Evolutionary conservation across 1,139 yeast species (phyloP), one percentile per base, ranked within the genome.

Genomic region (Hansenula lynferdii): DNA sequence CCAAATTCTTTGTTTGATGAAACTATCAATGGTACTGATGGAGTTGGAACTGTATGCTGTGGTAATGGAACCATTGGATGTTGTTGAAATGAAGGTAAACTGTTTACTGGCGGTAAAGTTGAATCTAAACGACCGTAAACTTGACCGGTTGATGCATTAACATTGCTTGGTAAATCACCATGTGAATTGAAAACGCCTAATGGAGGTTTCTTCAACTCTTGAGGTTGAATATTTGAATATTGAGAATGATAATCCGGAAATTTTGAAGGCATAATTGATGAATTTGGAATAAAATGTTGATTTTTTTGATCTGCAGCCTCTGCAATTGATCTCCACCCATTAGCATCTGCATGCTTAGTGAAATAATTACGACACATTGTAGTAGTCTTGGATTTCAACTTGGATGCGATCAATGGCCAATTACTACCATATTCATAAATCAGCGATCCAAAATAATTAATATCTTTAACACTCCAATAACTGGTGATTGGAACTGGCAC

Each of bases 381-480:
- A 1, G 90, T 77, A 2, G 94, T 81, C 60, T 89, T 89, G 4
- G 92, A 80, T 23, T 79, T 72, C 50, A 90, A 65, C 39, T 74
- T 77, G 42, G 75, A 77, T 1, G 96, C 84, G 48, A 90, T 86
- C 3, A 71, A 65, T 1, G 79, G 78, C 96, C 97, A 90, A 42
- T 80, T 79, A 1, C 92, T 77, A 7, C 97, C 97, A 61, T 69
- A 74, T 31, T 74, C 68, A 34, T 66, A 68, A 36, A 90, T 60
- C 23, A 89, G 64, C 22, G 64, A 64, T 1, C 95, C 96, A 50
- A 90, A 87, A 44, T 68, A 60, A 34, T 75, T 81, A 18, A 83
- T 77, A 51, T 89, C 97, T 25, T 79, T 80, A 19, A 87, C 89
- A 61, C 94, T 85, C 97, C 97, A 89, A 56, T 89, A 89, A 52